These are phyloP conservation scores for Candida pseudocylindracea DNA, from an alignment of 1,139 yeast species.

Conservation along the genomic window DNA sequence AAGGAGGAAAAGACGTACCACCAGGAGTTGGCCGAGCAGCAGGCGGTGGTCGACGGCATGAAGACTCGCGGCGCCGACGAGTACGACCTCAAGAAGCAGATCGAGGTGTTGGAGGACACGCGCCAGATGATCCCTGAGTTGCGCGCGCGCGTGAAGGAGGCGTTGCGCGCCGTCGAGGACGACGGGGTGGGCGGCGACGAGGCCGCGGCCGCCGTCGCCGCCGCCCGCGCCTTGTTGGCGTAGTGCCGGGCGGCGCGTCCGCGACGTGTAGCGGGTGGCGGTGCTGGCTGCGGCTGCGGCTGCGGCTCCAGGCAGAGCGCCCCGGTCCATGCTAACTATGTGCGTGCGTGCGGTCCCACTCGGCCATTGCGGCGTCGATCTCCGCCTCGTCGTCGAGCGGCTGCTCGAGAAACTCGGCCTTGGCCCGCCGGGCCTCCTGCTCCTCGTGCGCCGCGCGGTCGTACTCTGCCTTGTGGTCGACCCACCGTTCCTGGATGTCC, in stretches of 20 bases:
- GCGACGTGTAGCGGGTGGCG: background rate
- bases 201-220: constrained; percentile 13
- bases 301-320: too few relatives aligned
- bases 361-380: background rate
- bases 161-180: constrained; percentile 17
- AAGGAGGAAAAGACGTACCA: constrained; percentile 51
- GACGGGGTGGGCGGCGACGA: constrained; percentile 28
- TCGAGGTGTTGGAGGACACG: constrained; percentile 46
- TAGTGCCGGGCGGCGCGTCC: background rate
- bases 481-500: constrained; percentile 92
- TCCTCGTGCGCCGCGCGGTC: constrained; percentile 38
- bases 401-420: background rate
- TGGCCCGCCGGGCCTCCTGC: constrained; percentile 8
- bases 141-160: constrained; percentile 22
- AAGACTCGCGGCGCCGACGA: constrained; percentile 28
- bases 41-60: constrained; percentile 20
- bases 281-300: background rate
- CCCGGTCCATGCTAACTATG: constrained; percentile 15
- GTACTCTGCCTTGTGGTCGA: constrained; percentile 58
- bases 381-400: background rate
- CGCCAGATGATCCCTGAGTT: constrained; percentile 46
- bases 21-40: constrained; percentile 43
- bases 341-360: constrained; percentile 5
- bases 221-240: constrained; percentile 12
- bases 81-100: constrained; percentile 47